A percentile compares a stretch with the other conserved stretches of the same genome.
Evolutionary conservation across 768 basidiomycete genomes (phyloP).

Genomic region (Leucocoprinus sp.): DNA sequence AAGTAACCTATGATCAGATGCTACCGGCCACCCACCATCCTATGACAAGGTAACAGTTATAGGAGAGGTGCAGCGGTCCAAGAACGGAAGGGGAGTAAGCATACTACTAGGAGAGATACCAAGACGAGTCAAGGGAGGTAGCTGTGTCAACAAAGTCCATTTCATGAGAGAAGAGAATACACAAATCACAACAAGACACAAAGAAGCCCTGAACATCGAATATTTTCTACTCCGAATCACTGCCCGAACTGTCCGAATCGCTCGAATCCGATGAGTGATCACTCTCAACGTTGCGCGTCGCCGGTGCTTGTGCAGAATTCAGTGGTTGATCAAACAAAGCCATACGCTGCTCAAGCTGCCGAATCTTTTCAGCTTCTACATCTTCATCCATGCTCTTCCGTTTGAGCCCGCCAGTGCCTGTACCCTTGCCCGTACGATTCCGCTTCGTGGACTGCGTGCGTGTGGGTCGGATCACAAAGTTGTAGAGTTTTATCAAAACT

Average conservation of each 20-base stretch:
- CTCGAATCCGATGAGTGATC: slow-evolving; percentile 77
- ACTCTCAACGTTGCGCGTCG: slow-evolving; percentile 45
- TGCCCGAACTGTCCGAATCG: slow-evolving; percentile 72
- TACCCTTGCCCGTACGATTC: slow-evolving; percentile 63
- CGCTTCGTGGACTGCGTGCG: slow-evolving; percentile 55
- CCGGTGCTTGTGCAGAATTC: slow-evolving; percentile 27
- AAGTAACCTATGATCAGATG: too few relatives aligned
- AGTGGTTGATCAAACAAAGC: slow-evolving; percentile 66
- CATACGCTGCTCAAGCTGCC: slow-evolving; percentile 82
- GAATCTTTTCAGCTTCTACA: slow-evolving; percentile 92
- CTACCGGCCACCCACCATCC: too few relatives aligned
- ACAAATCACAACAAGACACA: slow-evolving; percentile 22
- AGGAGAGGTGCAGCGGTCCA: slow-evolving; percentile 9
- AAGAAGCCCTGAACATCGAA: too few relatives aligned
- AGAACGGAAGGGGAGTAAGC: slow-evolving; percentile 1
- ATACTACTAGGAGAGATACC: slow-evolving; percentile 3
- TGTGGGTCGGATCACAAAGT: slow-evolving; percentile 81
- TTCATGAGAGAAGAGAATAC: slow-evolving; percentile 25
- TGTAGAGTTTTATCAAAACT: slow-evolving; percentile 90
- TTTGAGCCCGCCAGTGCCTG: slow-evolving; percentile 83
- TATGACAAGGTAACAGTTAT: too few relatives aligned
- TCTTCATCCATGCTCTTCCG: slow-evolving; percentile 97
- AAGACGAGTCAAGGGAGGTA: not conserved
- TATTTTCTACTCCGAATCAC: slow-evolving; percentile 82
- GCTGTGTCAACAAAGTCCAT: slow-evolving; percentile 5